These are phyloP conservation scores for Fusarium sp. DNA, from an alignment of 2,329 filamentous ascomycete genomes.

Conservation along the genomic window DNA sequence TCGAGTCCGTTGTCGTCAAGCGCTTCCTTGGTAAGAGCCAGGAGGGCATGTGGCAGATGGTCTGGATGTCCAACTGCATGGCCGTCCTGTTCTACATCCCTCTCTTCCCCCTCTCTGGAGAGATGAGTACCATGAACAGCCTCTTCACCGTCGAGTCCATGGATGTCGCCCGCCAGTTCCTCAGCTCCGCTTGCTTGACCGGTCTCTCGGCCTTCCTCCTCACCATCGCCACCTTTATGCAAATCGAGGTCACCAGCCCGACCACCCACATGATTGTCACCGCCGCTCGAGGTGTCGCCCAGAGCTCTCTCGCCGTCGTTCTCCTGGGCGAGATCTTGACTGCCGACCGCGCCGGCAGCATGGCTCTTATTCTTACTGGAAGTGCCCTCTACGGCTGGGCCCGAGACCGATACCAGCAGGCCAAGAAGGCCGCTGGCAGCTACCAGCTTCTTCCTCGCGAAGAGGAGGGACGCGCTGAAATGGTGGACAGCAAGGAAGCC, in stretches of 20 bases:
- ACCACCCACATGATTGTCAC: slow-evolving; percentile 50
- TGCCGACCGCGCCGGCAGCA: slow-evolving; percentile 46
- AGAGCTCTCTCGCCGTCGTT: slow-evolving; percentile 47
- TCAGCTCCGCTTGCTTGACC: slow-evolving; percentile 42
- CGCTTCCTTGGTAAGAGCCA: slow-evolving; percentile 46
- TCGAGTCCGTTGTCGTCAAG: slow-evolving; percentile 48
- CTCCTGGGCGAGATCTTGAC: slow-evolving; percentile 45
- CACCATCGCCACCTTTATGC: slow-evolving; percentile 48
- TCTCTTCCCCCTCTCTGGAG: slow-evolving; percentile 46
- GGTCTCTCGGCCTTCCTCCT: slow-evolving; percentile 47
- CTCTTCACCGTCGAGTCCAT: slow-evolving; percentile 36
- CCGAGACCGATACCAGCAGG: slow-evolving; percentile 44
- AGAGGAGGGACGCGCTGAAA: slow-evolving; percentile 37
- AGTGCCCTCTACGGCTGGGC: slow-evolving; percentile 48
- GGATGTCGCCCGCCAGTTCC: slow-evolving; percentile 41
- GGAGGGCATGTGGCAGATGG: slow-evolving; percentile 50
- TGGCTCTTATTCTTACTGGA: slow-evolving; percentile 45
- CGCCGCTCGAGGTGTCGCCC: slow-evolving; percentile 46
- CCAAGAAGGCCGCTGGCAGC: slow-evolving; percentile 44
- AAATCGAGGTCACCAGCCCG: slow-evolving; percentile 48
- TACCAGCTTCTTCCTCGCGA: slow-evolving; percentile 44
- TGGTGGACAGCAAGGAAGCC: slow-evolving; percentile 36
- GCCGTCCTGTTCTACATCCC: slow-evolving; percentile 46
- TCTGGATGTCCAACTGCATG: slow-evolving; percentile 49
- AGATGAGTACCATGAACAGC: slow-evolving; percentile 38